Base-by-base conservation (phyloP, 192 early-diverging fungal genomes). In the Entophlyctis luteolus region DNA sequence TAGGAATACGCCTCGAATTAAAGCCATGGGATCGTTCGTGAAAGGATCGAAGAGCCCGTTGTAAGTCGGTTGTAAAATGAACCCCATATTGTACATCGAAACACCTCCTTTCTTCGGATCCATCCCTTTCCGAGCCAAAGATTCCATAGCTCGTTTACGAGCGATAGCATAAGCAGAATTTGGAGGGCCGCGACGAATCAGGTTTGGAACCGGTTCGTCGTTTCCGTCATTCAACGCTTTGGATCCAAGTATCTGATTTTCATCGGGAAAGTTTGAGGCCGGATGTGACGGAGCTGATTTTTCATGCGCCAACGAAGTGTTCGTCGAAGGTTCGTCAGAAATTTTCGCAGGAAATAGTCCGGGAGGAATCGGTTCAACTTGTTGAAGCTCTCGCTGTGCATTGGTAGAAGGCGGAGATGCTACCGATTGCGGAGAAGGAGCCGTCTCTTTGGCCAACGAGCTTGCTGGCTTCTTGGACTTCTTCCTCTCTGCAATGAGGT, bases 31-130 rank as follows among this genome's bases (percentile, higher is more conserved):
- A 48, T 81, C 79, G 8, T 55, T 72, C 2, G 74, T 49, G 59
- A 84, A 84, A 0, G 82, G 82, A 74, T 84, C 71, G 62, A 84
- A 81, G 2, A 77, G 72, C 6, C 82, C 82, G 39, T 52, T 76
- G 52, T 84, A 84, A 22, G 59, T 76, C 22, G 77, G 79, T 65
- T 77, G 71, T 4, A 78, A 36, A 33, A 54, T 77, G 34, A 67
- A 81, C 6, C 82, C 82, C 52, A 76, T 22, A 14, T 66, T 66
- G 29, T 66, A 66, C 63, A 66, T 16, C 2, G 50, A 52, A 20
- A 66, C 63, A 37, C 63, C 63, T 8, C 55, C 34, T 23, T 57
- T 57, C 0, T 14, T 3, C 18, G 18, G 18, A 22, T 47, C 22
- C n/a, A n/a, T n/a, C 5, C 54, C 54, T 27, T 52, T 52, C 20